phyloP scores from a whole-genome alignment of 495 filamentous ascomycete species.

The Lineolata rhizophorae region DNA sequence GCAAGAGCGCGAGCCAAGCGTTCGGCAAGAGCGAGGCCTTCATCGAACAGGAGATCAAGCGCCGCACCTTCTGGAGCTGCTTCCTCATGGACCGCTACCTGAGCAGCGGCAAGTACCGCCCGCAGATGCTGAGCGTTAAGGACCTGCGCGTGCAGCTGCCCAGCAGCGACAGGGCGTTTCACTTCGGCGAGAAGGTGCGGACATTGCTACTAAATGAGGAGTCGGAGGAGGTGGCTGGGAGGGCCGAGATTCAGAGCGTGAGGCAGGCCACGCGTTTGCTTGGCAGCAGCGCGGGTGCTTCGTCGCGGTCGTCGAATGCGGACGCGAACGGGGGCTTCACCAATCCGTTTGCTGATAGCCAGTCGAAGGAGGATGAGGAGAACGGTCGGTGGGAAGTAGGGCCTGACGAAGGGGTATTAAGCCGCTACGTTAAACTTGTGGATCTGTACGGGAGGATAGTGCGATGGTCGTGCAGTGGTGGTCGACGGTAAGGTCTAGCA shows the following conservation, averaged over 20 bases:
- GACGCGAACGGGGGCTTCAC: too few relatives aligned
- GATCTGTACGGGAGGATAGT: constrained; percentile 62
- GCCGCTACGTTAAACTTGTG: constrained; percentile 54
- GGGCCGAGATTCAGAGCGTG: constrained; percentile 8
- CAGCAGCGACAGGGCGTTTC: constrained; percentile 41
- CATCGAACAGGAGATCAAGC: constrained; percentile 51
- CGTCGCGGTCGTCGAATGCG: too few relatives aligned
- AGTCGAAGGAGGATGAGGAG: constrained; percentile 8
- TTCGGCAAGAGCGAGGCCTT: constrained; percentile 25
- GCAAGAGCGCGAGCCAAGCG: neutral
- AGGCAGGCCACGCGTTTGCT: too few relatives aligned
- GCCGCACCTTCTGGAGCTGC: constrained; percentile 72
- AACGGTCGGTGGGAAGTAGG: constrained; percentile 35
- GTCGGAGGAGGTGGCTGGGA: constrained; percentile 4
- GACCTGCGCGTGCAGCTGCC: constrained; percentile 49
- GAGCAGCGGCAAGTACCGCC: constrained; percentile 51
- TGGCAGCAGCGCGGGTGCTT: too few relatives aligned
- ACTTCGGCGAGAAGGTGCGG: constrained; percentile 41
- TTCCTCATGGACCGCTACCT: constrained; percentile 66
- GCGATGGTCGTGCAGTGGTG: constrained; percentile 53
- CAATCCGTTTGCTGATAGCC: too few relatives aligned
- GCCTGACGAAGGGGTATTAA: constrained; percentile 45
- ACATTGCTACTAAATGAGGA: constrained; percentile 16
- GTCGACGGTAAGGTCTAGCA: constrained; percentile 27
- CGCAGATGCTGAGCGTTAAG: constrained; percentile 42